Percentiles rank a stretch among this genome's conserved stretches.
Evolutionary conservation across 371 early-diverging fungal genomes (phyloP).

Genomic region (Choanephora cucurbitarum): DNA sequence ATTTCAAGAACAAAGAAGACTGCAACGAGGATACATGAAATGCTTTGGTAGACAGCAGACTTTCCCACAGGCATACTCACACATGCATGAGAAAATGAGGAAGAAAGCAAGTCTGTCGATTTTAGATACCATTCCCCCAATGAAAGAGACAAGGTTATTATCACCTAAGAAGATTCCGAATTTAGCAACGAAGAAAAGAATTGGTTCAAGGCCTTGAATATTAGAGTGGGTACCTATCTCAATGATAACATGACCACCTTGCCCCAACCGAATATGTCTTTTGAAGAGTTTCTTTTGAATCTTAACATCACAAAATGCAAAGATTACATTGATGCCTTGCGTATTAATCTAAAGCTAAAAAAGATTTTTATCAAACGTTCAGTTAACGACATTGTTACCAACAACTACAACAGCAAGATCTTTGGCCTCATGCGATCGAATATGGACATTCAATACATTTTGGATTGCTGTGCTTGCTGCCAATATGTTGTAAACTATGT

Average conservation of each 20-base stretch:
- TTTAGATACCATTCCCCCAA: slow-evolving; percentile 1
- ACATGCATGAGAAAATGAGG: not conserved
- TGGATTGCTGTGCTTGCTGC: slow-evolving; percentile 1
- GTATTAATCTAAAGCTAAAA: not conserved
- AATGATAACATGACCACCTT: not conserved
- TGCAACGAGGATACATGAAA: not conserved
- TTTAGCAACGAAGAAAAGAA: too few species aligned
- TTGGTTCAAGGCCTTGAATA: too few species aligned
- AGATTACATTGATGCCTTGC: not conserved
- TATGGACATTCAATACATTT: slow-evolving; percentile 4
- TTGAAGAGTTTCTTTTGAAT: not conserved
- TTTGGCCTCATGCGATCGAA: not conserved
- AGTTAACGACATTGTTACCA: not conserved
- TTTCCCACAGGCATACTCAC: not conserved
- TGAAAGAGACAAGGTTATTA: not conserved
- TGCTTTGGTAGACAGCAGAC: not conserved
- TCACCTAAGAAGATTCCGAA: not conserved
- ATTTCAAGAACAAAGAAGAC: not conserved
- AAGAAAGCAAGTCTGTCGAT: not conserved
- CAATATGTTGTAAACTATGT: not conserved
- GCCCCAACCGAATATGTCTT: not conserved
- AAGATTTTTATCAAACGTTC: not conserved
- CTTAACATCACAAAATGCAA: not conserved
- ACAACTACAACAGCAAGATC: not conserved
- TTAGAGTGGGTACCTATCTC: not conserved